A percentile compares a stretch with the other conserved stretches of the same genome.
phyloP scores from a whole-genome alignment of 805 yeast species.

The Novakomyces olei region DNA sequence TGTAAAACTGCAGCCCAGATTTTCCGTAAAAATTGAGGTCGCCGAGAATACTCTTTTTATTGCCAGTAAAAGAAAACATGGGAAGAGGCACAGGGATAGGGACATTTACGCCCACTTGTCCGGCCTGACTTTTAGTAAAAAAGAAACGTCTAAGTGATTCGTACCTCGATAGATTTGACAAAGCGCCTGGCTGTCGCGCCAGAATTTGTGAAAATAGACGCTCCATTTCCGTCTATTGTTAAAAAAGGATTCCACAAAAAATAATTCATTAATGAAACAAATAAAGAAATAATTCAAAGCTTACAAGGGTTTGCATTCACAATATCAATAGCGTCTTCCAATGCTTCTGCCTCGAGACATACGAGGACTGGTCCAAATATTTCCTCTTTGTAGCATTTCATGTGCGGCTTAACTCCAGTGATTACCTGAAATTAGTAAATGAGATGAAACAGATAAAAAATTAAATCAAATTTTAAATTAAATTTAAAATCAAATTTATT shows the following conservation, averaged over 20 bases:
- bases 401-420: conserved; percentile 39
- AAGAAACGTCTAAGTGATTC: too few relatives aligned
- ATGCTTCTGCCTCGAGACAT: conserved; percentile 36
- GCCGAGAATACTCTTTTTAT: conserved; percentile 53
- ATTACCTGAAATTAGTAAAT: too few relatives aligned
- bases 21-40: conserved; percentile 63
- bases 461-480: too few relatives aligned
- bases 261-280: too few relatives aligned
- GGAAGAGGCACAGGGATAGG: conserved; percentile 69
- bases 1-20: conserved; percentile 48
- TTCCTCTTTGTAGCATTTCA: conserved; percentile 52
- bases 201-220: conserved; percentile 43
- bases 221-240: conserved; percentile 55
- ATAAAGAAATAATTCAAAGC: too few relatives aligned
- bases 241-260: too few relatives aligned
- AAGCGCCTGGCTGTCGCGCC: conserved; percentile 53
- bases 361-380: conserved; percentile 57
- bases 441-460: too few relatives aligned
- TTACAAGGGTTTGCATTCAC: conserved; percentile 38
- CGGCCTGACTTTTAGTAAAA: too few relatives aligned
- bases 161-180: conserved; percentile 40
- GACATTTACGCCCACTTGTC: conserved; percentile 58
- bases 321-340: conserved; percentile 45
- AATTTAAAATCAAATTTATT: too few relatives aligned
- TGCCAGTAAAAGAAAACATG: conserved; percentile 61